phyloP scores from a whole-genome alignment of 148 eudicot species.

The Rhododendron griersonianum region DNA sequence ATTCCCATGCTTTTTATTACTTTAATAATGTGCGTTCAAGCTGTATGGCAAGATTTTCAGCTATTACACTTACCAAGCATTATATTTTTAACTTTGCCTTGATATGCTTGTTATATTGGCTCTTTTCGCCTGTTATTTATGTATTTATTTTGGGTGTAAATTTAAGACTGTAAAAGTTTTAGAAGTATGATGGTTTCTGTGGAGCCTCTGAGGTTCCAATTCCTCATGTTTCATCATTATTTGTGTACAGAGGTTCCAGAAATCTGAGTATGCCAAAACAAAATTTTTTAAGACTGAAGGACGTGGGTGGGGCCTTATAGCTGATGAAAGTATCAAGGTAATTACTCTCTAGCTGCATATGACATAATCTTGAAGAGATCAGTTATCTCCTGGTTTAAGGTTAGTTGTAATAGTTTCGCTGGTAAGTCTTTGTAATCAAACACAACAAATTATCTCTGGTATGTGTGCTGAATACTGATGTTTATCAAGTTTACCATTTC shows the following conservation, averaged over 20 bases:
- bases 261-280: slow-evolving; percentile 71
- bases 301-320: slow-evolving; percentile 94
- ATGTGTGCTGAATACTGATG: neutral
- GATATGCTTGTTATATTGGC: neutral
- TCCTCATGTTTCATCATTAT: neutral
- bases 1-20: neutral
- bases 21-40: neutral
- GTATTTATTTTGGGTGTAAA: neutral
- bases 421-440: neutral
- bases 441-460: neutral
- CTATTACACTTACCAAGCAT: neutral
- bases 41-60: neutral
- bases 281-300: slow-evolving; percentile 71
- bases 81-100: neutral
- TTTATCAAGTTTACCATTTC: neutral
- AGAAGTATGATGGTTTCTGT: neutral
- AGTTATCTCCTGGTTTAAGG: neutral
- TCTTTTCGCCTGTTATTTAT: neutral
- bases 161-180: neutral
- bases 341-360: neutral
- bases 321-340: slow-evolving; percentile 81
- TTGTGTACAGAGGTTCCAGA: slow-evolving; percentile 74
- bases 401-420: neutral
- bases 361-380: neutral
- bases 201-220: slow-evolving; percentile 6